phyloP scores from a whole-genome alignment of 140 eudicot species.

The Cichorium intybus region DNA sequence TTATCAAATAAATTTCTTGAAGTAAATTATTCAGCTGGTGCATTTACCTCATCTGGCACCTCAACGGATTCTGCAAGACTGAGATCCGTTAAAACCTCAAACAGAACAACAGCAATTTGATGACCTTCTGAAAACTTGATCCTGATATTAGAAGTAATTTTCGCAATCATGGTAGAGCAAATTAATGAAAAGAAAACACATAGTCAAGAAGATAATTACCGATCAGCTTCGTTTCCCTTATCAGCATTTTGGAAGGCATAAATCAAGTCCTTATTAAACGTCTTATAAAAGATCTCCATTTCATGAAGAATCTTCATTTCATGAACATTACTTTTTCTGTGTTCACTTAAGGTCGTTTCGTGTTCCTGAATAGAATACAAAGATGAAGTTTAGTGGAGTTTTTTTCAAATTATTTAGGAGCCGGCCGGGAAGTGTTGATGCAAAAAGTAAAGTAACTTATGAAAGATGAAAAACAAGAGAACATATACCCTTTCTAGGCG shows the following conservation, averaged over 20 bases:
- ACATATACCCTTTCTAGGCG: constrained; percentile 78
- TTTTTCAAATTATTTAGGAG: too few species aligned
- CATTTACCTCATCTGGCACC: constrained; percentile 78
- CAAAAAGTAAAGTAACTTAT: not conserved
- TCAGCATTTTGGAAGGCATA: constrained; percentile 92
- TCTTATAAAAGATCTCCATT: constrained; percentile 80
- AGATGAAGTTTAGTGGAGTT: too few species aligned
- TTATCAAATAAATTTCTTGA: too few species aligned
- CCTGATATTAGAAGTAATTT: constrained; percentile 36
- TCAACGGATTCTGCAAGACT: constrained; percentile 68
- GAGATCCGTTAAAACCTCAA: constrained; percentile 91
- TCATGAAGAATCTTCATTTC: too few species aligned
- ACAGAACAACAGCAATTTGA: constrained; percentile 95
- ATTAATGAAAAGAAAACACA: not conserved
- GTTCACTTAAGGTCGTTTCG: constrained; percentile 59
- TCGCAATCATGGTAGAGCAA: constrained; percentile 16
- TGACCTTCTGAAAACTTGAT: constrained; percentile 92
- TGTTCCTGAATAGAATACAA: constrained; percentile 55
- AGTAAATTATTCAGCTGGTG: not conserved
- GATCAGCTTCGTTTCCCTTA: constrained; percentile 94
- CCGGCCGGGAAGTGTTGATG: not conserved
- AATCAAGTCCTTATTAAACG: constrained; percentile 74
- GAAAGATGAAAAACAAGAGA: constrained; percentile 4
- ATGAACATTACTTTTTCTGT: constrained; percentile 90
- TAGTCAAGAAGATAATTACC: constrained; percentile 35